Evolutionary conservation across 805 yeast species (phyloP).

Genomic region (Candida tibetensis): DNA sequence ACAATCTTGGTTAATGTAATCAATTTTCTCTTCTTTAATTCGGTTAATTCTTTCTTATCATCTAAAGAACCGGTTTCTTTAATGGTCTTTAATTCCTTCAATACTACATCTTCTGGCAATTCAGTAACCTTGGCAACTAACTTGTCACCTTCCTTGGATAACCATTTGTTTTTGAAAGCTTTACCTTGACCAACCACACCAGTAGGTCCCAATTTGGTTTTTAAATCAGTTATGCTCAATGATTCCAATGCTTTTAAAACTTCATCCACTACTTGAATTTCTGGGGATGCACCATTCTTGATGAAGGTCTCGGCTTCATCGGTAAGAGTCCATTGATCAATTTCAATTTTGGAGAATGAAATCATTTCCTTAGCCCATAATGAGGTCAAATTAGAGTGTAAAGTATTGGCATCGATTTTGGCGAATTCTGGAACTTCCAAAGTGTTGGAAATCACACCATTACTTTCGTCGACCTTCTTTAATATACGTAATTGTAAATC

Average conservation of each 20-base stretch:
- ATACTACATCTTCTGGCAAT: slow-evolving; percentile 66
- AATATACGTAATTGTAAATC: slow-evolving; percentile 64
- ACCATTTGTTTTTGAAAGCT: slow-evolving; percentile 98
- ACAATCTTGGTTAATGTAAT: slow-evolving; percentile 66
- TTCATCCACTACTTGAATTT: slow-evolving; percentile 71
- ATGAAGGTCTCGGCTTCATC: slow-evolving; percentile 80
- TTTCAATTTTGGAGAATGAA: slow-evolving; percentile 66
- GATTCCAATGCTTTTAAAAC: slow-evolving; percentile 75
- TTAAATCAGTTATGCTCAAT: slow-evolving; percentile 75
- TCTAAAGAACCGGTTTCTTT: slow-evolving; percentile 51
- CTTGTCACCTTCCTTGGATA: slow-evolving; percentile 79
- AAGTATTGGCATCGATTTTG: slow-evolving; percentile 55
- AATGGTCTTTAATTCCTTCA: slow-evolving; percentile 58
- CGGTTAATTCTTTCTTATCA: slow-evolving; percentile 68
- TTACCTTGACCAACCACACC: slow-evolving; percentile 95
- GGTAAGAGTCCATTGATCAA: slow-evolving; percentile 72
- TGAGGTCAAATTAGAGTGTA: slow-evolving; percentile 84
- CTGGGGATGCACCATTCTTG: slow-evolving; percentile 78
- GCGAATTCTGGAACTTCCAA: slow-evolving; percentile 58
- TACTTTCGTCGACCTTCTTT: slow-evolving; percentile 55
- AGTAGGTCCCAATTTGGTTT: slow-evolving; percentile 67
- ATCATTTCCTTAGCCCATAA: slow-evolving; percentile 83
- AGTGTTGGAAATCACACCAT: slow-evolving; percentile 63
- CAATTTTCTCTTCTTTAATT: slow-evolving; percentile 92
- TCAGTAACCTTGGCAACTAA: slow-evolving; percentile 59